These are phyloP conservation scores for Myxozyma neglecta DNA, from an alignment of 805 yeast species.

Conservation along the genomic window DNA sequence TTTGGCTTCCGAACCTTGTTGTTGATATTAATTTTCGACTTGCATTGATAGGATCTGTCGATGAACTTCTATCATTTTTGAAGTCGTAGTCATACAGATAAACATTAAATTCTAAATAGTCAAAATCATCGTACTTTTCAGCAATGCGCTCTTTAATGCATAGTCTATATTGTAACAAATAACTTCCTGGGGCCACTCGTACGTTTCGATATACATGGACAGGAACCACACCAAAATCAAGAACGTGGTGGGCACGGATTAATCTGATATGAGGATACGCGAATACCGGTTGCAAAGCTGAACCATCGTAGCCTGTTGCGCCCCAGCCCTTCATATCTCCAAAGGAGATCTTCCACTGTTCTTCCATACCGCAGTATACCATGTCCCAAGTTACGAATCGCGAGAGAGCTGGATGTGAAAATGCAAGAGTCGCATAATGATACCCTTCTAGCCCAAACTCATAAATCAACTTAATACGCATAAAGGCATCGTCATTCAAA, in stretches of 20 bases:
- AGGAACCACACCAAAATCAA: conserved; percentile 1
- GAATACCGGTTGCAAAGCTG: conserved; percentile 1
- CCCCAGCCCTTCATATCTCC: conserved; percentile 13
- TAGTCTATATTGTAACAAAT: conserved; percentile 2
- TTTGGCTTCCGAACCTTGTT: background rate
- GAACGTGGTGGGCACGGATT: conserved; percentile 7
- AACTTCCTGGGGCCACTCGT: conserved; percentile 6
- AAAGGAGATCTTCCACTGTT: conserved; percentile 9
- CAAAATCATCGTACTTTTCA: conserved; percentile 5
- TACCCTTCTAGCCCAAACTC: conserved; percentile 11
- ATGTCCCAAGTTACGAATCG: conserved; percentile 5
- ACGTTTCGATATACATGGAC: conserved; percentile 5
- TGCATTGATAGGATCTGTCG: background rate
- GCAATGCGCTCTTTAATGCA: conserved; percentile 6
- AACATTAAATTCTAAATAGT: conserved; percentile 4
- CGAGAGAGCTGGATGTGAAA: background rate
- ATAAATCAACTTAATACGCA: conserved; percentile 5
- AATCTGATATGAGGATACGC: conserved; percentile 6
- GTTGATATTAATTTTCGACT: conserved; percentile 1
- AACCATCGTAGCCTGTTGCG: conserved; percentile 5
- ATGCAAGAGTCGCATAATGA: background rate
- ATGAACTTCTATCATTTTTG: conserved; percentile 2
- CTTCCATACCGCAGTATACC: conserved; percentile 7
- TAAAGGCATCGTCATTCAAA: background rate
- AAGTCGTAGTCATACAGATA: conserved; percentile 1